Percentiles rank a stretch among this genome's conserved stretches.
Conservation (phyloP, 805 yeast genomes). For the Kodamaea jinghongensis region DNA sequence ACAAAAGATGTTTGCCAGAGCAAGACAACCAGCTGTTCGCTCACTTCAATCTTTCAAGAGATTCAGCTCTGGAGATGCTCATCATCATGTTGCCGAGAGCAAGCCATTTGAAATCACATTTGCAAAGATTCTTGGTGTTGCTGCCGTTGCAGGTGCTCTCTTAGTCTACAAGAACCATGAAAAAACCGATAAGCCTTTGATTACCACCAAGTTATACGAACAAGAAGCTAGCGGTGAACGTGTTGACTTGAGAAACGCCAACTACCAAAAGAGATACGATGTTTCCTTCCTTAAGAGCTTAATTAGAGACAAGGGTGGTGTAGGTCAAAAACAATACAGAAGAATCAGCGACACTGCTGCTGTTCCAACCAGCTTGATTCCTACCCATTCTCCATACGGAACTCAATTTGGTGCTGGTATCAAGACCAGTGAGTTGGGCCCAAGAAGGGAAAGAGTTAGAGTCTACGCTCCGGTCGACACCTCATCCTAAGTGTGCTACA, state of each 20-base stretch:
- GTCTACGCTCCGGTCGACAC: slow-evolving; percentile 36
- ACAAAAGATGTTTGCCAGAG: slow-evolving; percentile 14
- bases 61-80: slow-evolving; percentile 14
- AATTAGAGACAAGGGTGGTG: slow-evolving; percentile 45
- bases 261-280: slow-evolving; percentile 37
- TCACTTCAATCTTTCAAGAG: slow-evolving; percentile 13
- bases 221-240: slow-evolving; percentile 29
- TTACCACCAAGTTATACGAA: slow-evolving; percentile 37
- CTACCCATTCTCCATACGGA: slow-evolving; percentile 41
- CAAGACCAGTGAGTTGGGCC: slow-evolving; percentile 42
- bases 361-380: slow-evolving; percentile 33
- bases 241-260: slow-evolving; percentile 33
- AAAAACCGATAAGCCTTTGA: slow-evolving; percentile 33
- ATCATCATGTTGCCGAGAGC: slow-evolving; percentile 10
- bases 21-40: slow-evolving; percentile 10
- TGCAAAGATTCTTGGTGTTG: slow-evolving; percentile 41
- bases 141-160: slow-evolving; percentile 36
- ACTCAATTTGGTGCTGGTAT: slow-evolving; percentile 44
- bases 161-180: slow-evolving; percentile 33
- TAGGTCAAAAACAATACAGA: slow-evolving; percentile 42
- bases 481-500: slow-evolving; percentile 4
- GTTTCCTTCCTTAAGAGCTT: slow-evolving; percentile 40
- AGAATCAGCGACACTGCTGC: slow-evolving; percentile 28
- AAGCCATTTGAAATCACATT: slow-evolving; percentile 37
- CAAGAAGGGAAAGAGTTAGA: slow-evolving; percentile 42